Evolutionary conservation across 345 rosid species (phyloP), one percentile per base, ranked within the genome.

Genomic region (Linum usitatissimum): DNA sequence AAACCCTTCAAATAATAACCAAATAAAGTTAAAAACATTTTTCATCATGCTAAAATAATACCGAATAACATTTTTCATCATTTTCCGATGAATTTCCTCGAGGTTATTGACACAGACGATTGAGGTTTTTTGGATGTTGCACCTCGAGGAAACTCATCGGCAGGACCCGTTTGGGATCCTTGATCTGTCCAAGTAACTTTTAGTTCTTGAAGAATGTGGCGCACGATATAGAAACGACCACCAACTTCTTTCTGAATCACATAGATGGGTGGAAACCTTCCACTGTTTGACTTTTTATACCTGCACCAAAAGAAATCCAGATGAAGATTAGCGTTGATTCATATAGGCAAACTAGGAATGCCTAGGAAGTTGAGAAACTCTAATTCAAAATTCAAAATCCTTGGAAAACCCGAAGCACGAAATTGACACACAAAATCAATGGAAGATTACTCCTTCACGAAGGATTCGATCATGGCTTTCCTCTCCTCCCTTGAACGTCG

Each of bases 401-500:
- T 3, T 34, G 38, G 38, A 34, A 34, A 5, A 10, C 58, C 18
- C 12, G 0, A 9, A 18, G 30, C 0, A 53, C 18, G 18, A 53
- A 55, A 9, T 9, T 18, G 28, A 19, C n/a, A 18, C 4, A 28
- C 14, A 19, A 19, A 18, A 55, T 6, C 59, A 28, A 23, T 3
- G 7, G 14, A 19, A 19, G 28, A 55, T 55, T 55, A 55, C 59
- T 55, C 6, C 30, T 55, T 55, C 0, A 55, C 30, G 28, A 55
- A 55, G 23, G 59, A 55, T 28, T 18, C 59, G 5, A 55, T 9
- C 59, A 20, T 55, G 23, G 23, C 59, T 19, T 55, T 55, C 59
- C 59, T 18, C 59, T 55, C 59, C 59, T 55, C 59, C 59, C 30
- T 55, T 28, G 30, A 19, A 28, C 21, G 59, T 9, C 59, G 59